Evolutionary conservation across 352 stramenopile species (phyloP), one percentile per base, ranked within the genome.

Genomic region (Pythium rishiriense): DNA sequence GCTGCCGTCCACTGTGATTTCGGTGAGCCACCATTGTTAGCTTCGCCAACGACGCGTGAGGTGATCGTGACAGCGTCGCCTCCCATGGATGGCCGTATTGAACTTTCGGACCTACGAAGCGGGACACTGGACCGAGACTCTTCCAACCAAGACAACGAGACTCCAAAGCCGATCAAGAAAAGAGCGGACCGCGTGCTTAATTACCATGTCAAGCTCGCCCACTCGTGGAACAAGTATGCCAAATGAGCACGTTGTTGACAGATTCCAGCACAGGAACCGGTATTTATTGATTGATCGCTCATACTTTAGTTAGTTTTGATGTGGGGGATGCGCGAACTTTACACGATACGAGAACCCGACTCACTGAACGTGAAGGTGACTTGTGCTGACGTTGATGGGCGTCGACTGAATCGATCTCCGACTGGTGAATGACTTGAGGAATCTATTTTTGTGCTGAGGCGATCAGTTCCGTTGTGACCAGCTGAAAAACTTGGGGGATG

Each of bases 181-280:
- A 42, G 58, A 51, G 29, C 41, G 39, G 62, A 78, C 50, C 49
- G 55, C 3, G 70, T 87, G 59, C 72, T 90, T 5, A 72, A 66
- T 5, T 84, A 88, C 57, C 80, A 90, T 66, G 68, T 90, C 25
- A 85, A 83, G 55, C 75, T 90, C 41, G 81, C 79, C 0, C 81
- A 90, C 49, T 75, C 79, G 22, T 89, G 79, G 83, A 62, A 55
- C 8, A 52, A 42, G 7, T 62, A 62, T 33, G 55, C 55, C 19
- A n/a, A 70, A 75, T 56, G 72, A 77, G 31, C 71, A 63, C 37
- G 41, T 65, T 42, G 28, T 22, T 47, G 3, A 39, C 2, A 39
- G 17, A 39, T 39, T 39, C 17, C 57, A 57, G 54, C 41, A n/a
- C n/a, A n/a, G n/a, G n/a, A 26, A 39, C 35, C 55, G 17, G 51